Conservation (phyloP, 768 basidiomycete species). For the Tremella mesenterica region DNA sequence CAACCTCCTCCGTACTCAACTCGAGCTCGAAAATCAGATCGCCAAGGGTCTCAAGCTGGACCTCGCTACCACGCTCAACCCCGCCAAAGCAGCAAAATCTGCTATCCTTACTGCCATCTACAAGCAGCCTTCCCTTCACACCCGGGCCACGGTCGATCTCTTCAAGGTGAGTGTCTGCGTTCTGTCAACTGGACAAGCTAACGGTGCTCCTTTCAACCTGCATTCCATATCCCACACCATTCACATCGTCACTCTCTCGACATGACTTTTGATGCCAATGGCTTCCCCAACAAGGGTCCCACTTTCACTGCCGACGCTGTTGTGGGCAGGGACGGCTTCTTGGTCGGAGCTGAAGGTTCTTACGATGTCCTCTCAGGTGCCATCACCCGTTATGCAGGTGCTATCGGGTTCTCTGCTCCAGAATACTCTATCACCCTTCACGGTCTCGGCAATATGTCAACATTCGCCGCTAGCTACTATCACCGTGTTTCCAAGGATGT, state of each 20-base stretch:
- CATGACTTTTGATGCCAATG: conserved; percentile 9
- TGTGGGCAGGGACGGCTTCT: conserved; percentile 92
- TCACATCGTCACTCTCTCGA: neutral
- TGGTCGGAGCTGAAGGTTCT: conserved; percentile 87
- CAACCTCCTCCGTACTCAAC: conserved; percentile 80
- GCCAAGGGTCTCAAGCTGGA: conserved; percentile 97
- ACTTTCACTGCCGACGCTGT: conserved; percentile 95
- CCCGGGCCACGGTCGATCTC: conserved; percentile 78
- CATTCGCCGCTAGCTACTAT: conserved; percentile 94
- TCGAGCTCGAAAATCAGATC: conserved; percentile 95
- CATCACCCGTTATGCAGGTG: conserved; percentile 83
- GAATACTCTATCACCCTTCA: conserved; percentile 83
- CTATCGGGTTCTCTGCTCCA: conserved; percentile 88
- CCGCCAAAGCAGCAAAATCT: conserved; percentile 75
- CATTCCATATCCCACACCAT: too few relatives aligned
- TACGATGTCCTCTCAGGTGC: conserved; percentile 94
- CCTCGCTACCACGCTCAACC: conserved; percentile 67
- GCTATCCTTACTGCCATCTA: conserved; percentile 75
- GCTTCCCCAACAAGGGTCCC: conserved; percentile 60
- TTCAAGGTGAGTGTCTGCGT: conserved; percentile 63
- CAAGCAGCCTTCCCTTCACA: conserved; percentile 94
- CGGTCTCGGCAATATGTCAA: conserved; percentile 86
- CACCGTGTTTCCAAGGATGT: conserved; percentile 52
- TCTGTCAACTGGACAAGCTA: neutral
- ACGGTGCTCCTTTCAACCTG: neutral